These are phyloP conservation scores for Colletotrichum spinosum DNA, from an alignment of 2,329 filamentous ascomycete genomes.

Conservation along the genomic window DNA sequence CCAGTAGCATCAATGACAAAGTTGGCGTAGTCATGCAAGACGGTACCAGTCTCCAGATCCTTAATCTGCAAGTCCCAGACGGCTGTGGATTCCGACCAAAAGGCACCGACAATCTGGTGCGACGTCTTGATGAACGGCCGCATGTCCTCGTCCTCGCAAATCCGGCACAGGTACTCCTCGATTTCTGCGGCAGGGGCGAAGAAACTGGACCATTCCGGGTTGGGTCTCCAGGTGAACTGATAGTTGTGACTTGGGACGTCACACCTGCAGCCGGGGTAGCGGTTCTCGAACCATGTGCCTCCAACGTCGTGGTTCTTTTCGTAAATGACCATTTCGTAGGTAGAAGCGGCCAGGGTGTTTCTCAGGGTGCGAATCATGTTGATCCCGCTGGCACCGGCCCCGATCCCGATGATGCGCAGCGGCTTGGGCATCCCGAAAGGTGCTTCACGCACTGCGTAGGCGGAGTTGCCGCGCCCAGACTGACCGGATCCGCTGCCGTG, in stretches of 20 bases:
- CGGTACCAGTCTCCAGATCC: slow-evolving; percentile 50
- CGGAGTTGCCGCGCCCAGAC: slow-evolving; percentile 10
- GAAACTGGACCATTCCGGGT: slow-evolving; percentile 69
- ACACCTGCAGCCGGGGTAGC: slow-evolving; percentile 68
- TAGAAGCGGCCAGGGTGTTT: slow-evolving; percentile 49
- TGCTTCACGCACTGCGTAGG: slow-evolving; percentile 32
- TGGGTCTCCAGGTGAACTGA: slow-evolving; percentile 71
- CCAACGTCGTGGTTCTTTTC: slow-evolving; percentile 68
- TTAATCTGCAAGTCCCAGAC: slow-evolving; percentile 56
- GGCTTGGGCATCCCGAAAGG: slow-evolving; percentile 33
- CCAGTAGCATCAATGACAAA: slow-evolving; percentile 64
- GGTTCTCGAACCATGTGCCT: slow-evolving; percentile 70
- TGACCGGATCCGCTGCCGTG: slow-evolving; percentile 29
- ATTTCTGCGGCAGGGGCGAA: slow-evolving; percentile 68
- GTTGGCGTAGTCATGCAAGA: slow-evolving; percentile 58
- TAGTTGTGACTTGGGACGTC: slow-evolving; percentile 72
- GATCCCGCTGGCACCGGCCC: slow-evolving; percentile 38
- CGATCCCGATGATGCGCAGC: slow-evolving; percentile 36
- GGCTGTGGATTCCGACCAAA: slow-evolving; percentile 57
- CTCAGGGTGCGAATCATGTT: slow-evolving; percentile 55
- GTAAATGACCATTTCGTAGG: slow-evolving; percentile 61
- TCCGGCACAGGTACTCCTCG: slow-evolving; percentile 60
- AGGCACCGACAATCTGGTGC: slow-evolving; percentile 55
- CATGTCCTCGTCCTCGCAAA: slow-evolving; percentile 62
- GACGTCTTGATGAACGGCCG: slow-evolving; percentile 55